Conservation (phyloP, 2,329 filamentous ascomycete genomes). For the Colletotrichum truncatum region DNA sequence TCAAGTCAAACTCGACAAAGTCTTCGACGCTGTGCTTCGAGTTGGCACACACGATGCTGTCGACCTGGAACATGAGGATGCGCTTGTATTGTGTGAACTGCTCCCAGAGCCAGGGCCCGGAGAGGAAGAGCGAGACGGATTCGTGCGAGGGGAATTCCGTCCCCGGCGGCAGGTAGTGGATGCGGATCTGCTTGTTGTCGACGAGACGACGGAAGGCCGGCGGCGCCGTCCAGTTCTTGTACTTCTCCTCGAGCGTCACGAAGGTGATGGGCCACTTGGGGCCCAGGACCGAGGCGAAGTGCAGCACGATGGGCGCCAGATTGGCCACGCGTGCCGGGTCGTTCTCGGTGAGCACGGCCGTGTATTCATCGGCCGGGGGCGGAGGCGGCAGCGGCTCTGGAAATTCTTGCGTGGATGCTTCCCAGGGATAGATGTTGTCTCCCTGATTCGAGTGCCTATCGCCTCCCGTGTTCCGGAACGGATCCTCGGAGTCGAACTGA, state of each 20-base stretch:
- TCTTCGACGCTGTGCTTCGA: slow-evolving; percentile 41
- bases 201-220: slow-evolving; percentile 45
- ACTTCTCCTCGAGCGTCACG: slow-evolving; percentile 44
- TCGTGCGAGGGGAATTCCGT: slow-evolving; percentile 44
- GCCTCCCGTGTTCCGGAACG: too few species aligned
- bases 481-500: too few species aligned
- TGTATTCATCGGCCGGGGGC: neutral
- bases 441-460: too few species aligned
- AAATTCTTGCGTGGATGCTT: too few species aligned
- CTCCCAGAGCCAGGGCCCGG: slow-evolving; percentile 47
- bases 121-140: slow-evolving; percentile 36
- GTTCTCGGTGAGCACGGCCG: neutral
- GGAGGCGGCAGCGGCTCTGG: neutral
- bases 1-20: slow-evolving; percentile 45
- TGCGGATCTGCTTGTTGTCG: slow-evolving; percentile 41
- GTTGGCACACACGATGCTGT: slow-evolving; percentile 47
- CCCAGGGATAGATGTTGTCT: too few species aligned
- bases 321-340: slow-evolving; percentile 30
- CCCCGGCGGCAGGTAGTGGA: slow-evolving; percentile 47
- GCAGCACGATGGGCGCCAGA: slow-evolving; percentile 47
- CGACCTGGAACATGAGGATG: slow-evolving; percentile 49
- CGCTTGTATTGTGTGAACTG: slow-evolving; percentile 42
- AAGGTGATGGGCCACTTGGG: slow-evolving; percentile 55
- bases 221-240: slow-evolving; percentile 27
- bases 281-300: slow-evolving; percentile 50